Base-by-base conservation (phyloP, 2,329 filamentous ascomycete genomes). In the Aspergillus awamori region DNA sequence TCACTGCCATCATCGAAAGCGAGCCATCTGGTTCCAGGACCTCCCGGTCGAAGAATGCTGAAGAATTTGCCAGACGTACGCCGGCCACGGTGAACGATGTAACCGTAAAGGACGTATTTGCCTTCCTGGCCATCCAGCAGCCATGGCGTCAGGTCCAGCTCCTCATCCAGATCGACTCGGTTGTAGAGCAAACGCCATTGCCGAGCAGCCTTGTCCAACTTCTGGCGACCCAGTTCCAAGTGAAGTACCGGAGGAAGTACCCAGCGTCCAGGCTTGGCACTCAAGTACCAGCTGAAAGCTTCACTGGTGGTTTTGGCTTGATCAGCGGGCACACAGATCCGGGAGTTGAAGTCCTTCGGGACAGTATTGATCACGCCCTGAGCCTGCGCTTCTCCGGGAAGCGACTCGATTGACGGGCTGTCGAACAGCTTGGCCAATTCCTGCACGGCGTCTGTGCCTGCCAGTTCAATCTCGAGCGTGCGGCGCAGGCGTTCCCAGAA, bases 61-160 rank as follows among this genome's bases (percentile, higher is more conserved):
- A 86, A 84, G 74, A 87, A 88, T 39, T 83, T 80, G 52, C 82
- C 82, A 5, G 85, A 87, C 20, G 83, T 83, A 15, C 87, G 81
- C 47, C 81, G 81, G 26, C 85, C 86, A 62, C 82, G 82, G 67
- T 89, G 86, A 2, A 86, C 84, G 33, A 87, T 76, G 63, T 87
- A 84, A 3, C 85, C 85, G 64, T 86, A 88, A 0, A 89, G 78
- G 1, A 81, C 82, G 67, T 87, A 89, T 10, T 77, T 70, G 11
- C 75, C 76, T 8, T 70, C 76, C 26, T 77, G 68, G 2, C 65
- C 70, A 33, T 76, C 71, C 17, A 71, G 61, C 2, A 74, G 70
- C 59, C 70, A 74, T 4, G 71, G 67, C 1, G 72, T 69, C n/a
- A 87, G 72, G 47, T 78, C 78, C 26, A 88, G 70, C 10, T 80